Evolutionary conservation across 148 eudicot genomes (phyloP), one percentile per base, ranked within the genome.

Genomic region (Limonium bicolor): DNA sequence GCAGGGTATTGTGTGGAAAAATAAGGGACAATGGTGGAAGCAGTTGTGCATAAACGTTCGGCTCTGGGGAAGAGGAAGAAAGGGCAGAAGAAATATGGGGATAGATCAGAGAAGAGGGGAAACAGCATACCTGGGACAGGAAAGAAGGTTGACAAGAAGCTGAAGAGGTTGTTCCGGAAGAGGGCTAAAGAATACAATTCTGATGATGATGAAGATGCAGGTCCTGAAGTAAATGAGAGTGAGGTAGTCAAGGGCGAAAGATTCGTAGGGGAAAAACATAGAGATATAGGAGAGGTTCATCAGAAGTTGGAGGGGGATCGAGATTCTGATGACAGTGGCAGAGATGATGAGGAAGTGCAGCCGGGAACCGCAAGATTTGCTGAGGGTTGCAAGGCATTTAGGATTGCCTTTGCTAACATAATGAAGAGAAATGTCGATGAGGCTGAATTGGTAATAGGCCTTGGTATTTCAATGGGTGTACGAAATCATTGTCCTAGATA

Each of bases 131-230:
- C 71, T 3, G 54, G 61, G 20, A 53, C 28, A 61, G 74, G 61
- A n/a, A 36, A 36, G 7, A 67, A 68, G 56, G 36, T 83, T 28
- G 75, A 79, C 31, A 46, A 55, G 39, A 74, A 56, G 54, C 63
- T 59, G 84, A 65, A 68, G 41, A 77, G 72, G 23, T 9, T 80
- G 23, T 77, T 29, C 36, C 71, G 71, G 26, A 88, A 77, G 63
- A 74, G 82, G 58, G 96, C 73, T 0, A 69, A 77, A 20, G 81
- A 80, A 9, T 88, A 88, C 54, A 74, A 83, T 66, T 88, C 97
- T 0, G 94, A 82, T 56, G 72, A 71, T 36, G n/a, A n/a, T n/a
- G 64, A 60, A 21, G 72, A 54, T 2, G 39, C 29, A 32, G 41
- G 41, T 33, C 21, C 37, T 13, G 36, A 13, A 20, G 26, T 23